Conservation (phyloP, 2,329 filamentous ascomycete genomes). For the Colletotrichum falcatum region DNA sequence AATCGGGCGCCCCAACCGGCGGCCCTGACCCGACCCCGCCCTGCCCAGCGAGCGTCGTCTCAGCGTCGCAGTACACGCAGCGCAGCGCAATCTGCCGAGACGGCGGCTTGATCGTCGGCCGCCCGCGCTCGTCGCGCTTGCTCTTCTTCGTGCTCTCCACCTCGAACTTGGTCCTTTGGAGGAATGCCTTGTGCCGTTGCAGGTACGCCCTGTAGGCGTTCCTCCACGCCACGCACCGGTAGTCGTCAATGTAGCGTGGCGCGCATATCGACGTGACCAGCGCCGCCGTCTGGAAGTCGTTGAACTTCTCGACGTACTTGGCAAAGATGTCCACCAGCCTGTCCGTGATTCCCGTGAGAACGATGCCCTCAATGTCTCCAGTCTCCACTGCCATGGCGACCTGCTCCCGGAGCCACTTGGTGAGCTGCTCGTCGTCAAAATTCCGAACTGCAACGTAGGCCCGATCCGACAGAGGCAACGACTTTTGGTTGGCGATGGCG, state of each 20-base stretch:
- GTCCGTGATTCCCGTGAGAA: conserved; percentile 82
- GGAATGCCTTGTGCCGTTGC: conserved; percentile 79
- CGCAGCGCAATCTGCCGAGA: conserved; percentile 79
- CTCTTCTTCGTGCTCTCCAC: conserved; percentile 80
- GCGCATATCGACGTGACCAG: conserved; percentile 79
- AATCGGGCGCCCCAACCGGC: conserved; percentile 45
- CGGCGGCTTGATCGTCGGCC: conserved; percentile 72
- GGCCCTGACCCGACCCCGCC: conserved; percentile 35
- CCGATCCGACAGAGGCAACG: conserved; percentile 80
- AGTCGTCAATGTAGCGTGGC: conserved; percentile 81
- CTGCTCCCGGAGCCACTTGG: conserved; percentile 75
- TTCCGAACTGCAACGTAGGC: conserved; percentile 78
- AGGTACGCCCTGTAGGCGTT: conserved; percentile 77
- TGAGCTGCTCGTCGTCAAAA: conserved; percentile 71
- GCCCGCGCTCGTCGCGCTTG: conserved; percentile 66
- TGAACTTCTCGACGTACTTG: conserved; percentile 79
- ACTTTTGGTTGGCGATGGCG: conserved; percentile 77
- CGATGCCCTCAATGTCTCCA: conserved; percentile 81
- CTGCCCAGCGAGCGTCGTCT: conserved; percentile 54
- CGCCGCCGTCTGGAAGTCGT: conserved; percentile 83
- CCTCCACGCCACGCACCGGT: conserved; percentile 80
- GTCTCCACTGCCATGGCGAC: conserved; percentile 70
- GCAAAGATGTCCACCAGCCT: conserved; percentile 80
- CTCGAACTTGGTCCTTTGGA: conserved; percentile 81
- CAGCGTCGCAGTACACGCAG: conserved; percentile 80